These are phyloP conservation scores for Starmerella riodocensis DNA, from an alignment of 805 yeast species.

Conservation along the genomic window DNA sequence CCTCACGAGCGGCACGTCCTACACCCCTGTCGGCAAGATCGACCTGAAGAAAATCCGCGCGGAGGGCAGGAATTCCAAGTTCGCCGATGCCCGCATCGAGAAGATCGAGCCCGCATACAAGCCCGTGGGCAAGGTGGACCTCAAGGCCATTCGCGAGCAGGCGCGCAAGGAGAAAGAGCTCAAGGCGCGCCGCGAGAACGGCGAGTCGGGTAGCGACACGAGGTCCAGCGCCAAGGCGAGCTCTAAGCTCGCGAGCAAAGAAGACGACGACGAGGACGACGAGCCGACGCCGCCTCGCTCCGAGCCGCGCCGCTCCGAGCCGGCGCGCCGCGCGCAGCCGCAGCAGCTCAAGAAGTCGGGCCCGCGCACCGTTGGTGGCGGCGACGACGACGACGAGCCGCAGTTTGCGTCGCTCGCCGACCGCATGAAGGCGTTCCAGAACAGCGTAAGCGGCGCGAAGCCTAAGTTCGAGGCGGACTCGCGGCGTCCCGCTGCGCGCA, in stretches of 20 bases:
- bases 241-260: neutral
- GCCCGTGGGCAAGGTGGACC: slow-evolving; percentile 51
- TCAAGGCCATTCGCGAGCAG: slow-evolving; percentile 32
- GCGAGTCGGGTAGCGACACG: neutral
- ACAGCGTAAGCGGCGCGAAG: slow-evolving; percentile 19
- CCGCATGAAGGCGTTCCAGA: slow-evolving; percentile 24
- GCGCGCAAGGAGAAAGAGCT: slow-evolving; percentile 23
- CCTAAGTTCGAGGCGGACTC: slow-evolving; percentile 16
- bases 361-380: neutral
- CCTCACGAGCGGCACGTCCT: slow-evolving; percentile 22
- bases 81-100: slow-evolving; percentile 26
- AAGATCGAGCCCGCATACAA: slow-evolving; percentile 38
- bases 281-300: too few relatives aligned
- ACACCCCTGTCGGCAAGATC: slow-evolving; percentile 28
- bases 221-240: neutral
- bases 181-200: slow-evolving; percentile 7
- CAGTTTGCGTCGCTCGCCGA: slow-evolving; percentile 20
- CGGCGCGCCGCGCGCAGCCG: neutral
- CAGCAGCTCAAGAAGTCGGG: neutral
- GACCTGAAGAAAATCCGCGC: slow-evolving; percentile 26
- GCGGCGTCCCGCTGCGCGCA: neutral
- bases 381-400: slow-evolving; percentile 19
- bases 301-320: too few relatives aligned
- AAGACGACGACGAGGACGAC: neutral
- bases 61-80: slow-evolving; percentile 22